Evolutionary conservation across 1,139 yeast genomes (phyloP).

Genomic region (Yamadazyma atlantica): DNA sequence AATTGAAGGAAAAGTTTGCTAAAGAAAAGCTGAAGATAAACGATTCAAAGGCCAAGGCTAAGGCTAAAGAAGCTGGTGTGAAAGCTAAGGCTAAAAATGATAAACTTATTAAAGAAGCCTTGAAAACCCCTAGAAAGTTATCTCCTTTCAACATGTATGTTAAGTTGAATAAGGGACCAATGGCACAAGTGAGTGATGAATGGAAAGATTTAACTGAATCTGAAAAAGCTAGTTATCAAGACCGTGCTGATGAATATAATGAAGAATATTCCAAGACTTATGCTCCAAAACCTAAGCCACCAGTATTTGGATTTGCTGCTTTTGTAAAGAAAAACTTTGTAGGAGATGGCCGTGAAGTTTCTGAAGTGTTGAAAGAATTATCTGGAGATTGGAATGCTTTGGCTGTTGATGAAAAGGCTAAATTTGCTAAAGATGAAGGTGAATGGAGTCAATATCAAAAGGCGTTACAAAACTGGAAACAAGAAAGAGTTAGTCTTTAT

Average conservation of each 20-base stretch:
- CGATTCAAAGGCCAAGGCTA: conserved; percentile 12
- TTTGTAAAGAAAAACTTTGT: conserved; percentile 31
- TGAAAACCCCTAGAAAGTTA: conserved; percentile 26
- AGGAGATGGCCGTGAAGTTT: conserved; percentile 19
- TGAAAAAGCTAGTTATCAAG: conserved; percentile 27
- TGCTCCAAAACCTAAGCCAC: conserved; percentile 37
- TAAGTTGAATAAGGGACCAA: conserved; percentile 17
- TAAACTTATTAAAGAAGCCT: conserved; percentile 24
- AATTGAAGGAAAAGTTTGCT: conserved; percentile 19
- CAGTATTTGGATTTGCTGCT: conserved; percentile 30
- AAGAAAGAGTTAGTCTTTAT: conserved; percentile 13
- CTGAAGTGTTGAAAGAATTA: conserved; percentile 27
- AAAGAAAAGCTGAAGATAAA: conserved; percentile 18
- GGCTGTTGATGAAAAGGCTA: conserved; percentile 27
- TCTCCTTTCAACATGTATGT: conserved; percentile 30
- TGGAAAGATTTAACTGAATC: conserved; percentile 17
- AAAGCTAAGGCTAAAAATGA: conserved; percentile 19
- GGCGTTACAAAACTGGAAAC: conserved; percentile 28
- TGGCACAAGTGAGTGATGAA: conserved; percentile 7
- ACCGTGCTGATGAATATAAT: conserved; percentile 29
- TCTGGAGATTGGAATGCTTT: conserved; percentile 32
- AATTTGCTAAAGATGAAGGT: conserved; percentile 22
- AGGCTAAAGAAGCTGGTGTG: conserved; percentile 12
- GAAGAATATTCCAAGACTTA: conserved; percentile 24
- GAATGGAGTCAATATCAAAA: conserved; percentile 21